phyloP scores from a whole-genome alignment of 2,329 filamentous ascomycete species.

The Penicillium sp. region DNA sequence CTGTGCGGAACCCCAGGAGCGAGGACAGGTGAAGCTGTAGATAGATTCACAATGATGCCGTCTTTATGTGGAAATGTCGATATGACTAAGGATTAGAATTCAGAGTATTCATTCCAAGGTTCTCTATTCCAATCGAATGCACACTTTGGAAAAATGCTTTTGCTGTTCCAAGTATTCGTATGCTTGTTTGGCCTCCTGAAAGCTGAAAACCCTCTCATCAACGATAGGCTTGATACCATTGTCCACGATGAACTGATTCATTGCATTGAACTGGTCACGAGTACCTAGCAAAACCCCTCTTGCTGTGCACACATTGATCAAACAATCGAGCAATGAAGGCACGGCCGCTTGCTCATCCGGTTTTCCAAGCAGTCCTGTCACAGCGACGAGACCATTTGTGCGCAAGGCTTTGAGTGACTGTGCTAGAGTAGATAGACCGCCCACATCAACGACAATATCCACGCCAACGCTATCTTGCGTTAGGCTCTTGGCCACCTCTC shows the following conservation, averaged over 20 bases:
- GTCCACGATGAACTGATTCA: slow-evolving; percentile 52
- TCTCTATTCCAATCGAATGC: background rate
- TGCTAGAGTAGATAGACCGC: slow-evolving; percentile 54
- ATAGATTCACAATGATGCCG: background rate
- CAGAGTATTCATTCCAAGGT: background rate
- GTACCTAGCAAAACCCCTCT: slow-evolving; percentile 52
- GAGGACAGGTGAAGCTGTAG: slow-evolving; percentile 30
- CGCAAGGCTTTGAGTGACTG: slow-evolving; percentile 46
- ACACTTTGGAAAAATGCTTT: slow-evolving; percentile 50
- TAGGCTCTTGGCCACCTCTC: slow-evolving; percentile 53
- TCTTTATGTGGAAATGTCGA: background rate
- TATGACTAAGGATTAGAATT: background rate
- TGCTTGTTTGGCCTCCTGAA: slow-evolving; percentile 51
- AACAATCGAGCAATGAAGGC: slow-evolving; percentile 38
- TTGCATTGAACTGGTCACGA: slow-evolving; percentile 53
- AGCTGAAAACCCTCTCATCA: slow-evolving; percentile 51
- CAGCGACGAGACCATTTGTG: slow-evolving; percentile 53
- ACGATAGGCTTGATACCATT: slow-evolving; percentile 53
- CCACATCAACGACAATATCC: slow-evolving; percentile 59
- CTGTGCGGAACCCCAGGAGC: slow-evolving; percentile 25
- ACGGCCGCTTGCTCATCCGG: slow-evolving; percentile 31
- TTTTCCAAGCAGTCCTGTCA: slow-evolving; percentile 58
- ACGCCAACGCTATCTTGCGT: slow-evolving; percentile 52
- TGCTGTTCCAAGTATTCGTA: slow-evolving; percentile 54
- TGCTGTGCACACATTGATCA: slow-evolving; percentile 48